Evolutionary conservation across 2,329 filamentous ascomycete genomes (phyloP), one percentile per base, ranked within the genome.

Genomic region (Colletotrichum sp.): DNA sequence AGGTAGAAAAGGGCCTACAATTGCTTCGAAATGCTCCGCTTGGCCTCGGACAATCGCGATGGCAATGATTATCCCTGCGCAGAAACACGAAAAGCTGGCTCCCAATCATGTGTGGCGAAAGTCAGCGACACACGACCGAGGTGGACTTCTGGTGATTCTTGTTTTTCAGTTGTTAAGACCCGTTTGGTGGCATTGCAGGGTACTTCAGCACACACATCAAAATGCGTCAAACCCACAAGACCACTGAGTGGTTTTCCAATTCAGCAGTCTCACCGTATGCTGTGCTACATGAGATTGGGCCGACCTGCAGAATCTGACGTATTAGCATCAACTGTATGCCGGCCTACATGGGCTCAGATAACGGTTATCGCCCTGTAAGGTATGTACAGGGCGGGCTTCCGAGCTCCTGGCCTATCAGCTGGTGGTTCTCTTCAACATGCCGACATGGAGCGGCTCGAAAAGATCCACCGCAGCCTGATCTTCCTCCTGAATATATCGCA

Each of bases 1-100:
- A n/a, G n/a, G n/a, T n/a, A 28, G 24, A 18, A 0, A 16, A 8
- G 15, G 21, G 7, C 21, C 55, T 0, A 49, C 44, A 7, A 4
- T 21, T 49, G 2, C 44, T 1, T 2, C 10, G 1, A 2, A 13
- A 49, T 4, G 9, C 18, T 8, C n/a, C 18, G 1, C 10, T 4
- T 49, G 0, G 44, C 44, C 2, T 49, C 4, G 44, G n/a, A 21
- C 2, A 49, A 49, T 21, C 44, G 2, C 44, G 39, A 44, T 18
- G 6, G 39, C 39, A 49, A 49, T n/a, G 5, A 12, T 10, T 49
- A n/a, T 49, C 18, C 39, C 18, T 39, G 36, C 18, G 36, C 7
- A 36, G 6, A 12, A 34, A 6, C 15, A 3, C 34, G 34, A 13
- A 36, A 7, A 16, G 3, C 8, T 6, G 34, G 13, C 34, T 7